A percentile compares a stretch with the other conserved stretches of the same genome.
Evolutionary conservation across 768 basidiomycete species (phyloP).

Genomic region (Peribolospora baueri): DNA sequence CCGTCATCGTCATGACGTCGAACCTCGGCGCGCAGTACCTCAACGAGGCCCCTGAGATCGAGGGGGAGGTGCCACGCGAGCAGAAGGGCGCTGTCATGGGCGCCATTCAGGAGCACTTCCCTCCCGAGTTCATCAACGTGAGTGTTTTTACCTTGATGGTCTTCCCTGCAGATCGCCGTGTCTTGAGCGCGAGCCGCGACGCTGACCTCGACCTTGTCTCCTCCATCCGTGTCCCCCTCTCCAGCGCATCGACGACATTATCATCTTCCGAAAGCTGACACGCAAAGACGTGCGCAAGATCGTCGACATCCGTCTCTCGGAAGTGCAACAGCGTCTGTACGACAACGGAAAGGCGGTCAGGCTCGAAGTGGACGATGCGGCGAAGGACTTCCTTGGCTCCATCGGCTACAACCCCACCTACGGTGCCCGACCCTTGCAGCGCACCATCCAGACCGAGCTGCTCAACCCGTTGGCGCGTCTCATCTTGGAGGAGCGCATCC

Average conservation of each 20-base stretch:
- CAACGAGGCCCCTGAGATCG: constrained; percentile 18
- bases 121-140: constrained; percentile 18
- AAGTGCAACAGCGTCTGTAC: constrained; percentile 54
- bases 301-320: constrained; percentile 60
- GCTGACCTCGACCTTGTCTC: constrained; percentile 2
- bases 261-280: constrained; percentile 48
- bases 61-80: constrained; percentile 15
- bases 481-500: constrained; percentile 56
- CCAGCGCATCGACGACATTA: constrained; percentile 20
- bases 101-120: constrained; percentile 18
- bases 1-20: constrained; percentile 9
- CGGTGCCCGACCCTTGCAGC: constrained; percentile 76
- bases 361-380: constrained; percentile 47
- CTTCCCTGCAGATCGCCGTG: constrained; percentile 2
- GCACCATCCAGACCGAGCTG: constrained; percentile 74
- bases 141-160: constrained; percentile 2
- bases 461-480: constrained; percentile 70
- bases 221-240: constrained; percentile 1
- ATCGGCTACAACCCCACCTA: constrained; percentile 58
- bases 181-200: constrained; percentile 2
- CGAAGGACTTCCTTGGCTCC: constrained; percentile 40
- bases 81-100: constrained; percentile 15
- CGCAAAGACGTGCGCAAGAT: constrained; percentile 49
- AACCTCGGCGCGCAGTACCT: constrained; percentile 12
- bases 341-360: constrained; percentile 47